These are phyloP conservation scores for Plasmodium gaboni DNA, from an alignment of 169 alveolate genomes.

Conservation along the genomic window DNA sequence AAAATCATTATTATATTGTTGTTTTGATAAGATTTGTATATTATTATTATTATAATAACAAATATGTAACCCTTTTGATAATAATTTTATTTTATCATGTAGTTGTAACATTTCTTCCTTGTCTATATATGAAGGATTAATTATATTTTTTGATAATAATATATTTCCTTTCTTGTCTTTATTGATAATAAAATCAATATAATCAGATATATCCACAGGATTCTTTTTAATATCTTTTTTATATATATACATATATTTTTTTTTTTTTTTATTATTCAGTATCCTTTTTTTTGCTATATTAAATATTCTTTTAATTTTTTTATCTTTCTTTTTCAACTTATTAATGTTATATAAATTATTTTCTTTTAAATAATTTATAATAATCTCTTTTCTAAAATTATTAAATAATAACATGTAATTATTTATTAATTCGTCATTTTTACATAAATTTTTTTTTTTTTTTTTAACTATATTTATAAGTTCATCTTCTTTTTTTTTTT, in stretches of 20 bases:
- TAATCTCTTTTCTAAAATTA: slow-evolving; percentile 54
- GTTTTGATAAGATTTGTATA: too few species aligned
- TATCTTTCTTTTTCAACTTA: slow-evolving; percentile 41
- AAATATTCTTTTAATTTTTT: slow-evolving; percentile 71
- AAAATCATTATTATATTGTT: too few species aligned
- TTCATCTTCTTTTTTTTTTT: neutral
- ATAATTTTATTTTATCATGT: slow-evolving; percentile 33
- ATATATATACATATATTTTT: neutral
- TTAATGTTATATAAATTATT: slow-evolving; percentile 62
- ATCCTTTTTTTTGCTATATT: slow-evolving; percentile 16
- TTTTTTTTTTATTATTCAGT: slow-evolving; percentile 27
- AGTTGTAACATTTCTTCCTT: slow-evolving; percentile 45
- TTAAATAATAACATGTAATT: slow-evolving; percentile 39
- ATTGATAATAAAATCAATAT: slow-evolving; percentile 39
- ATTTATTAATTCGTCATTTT: slow-evolving; percentile 19
- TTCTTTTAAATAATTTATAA: slow-evolving; percentile 56
- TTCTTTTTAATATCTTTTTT: neutral
- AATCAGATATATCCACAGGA: neutral
- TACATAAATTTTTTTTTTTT: slow-evolving; percentile 43
- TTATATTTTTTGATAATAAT: slow-evolving; percentile 60
- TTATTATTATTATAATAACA: neutral
- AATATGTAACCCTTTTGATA: slow-evolving; percentile 7
- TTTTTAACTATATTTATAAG: slow-evolving; percentile 5
- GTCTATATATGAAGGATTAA: slow-evolving; percentile 21
- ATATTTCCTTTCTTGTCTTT: slow-evolving; percentile 55